Conservation (phyloP, 2,329 filamentous ascomycete species). For the Sporothrix inflata region DNA sequence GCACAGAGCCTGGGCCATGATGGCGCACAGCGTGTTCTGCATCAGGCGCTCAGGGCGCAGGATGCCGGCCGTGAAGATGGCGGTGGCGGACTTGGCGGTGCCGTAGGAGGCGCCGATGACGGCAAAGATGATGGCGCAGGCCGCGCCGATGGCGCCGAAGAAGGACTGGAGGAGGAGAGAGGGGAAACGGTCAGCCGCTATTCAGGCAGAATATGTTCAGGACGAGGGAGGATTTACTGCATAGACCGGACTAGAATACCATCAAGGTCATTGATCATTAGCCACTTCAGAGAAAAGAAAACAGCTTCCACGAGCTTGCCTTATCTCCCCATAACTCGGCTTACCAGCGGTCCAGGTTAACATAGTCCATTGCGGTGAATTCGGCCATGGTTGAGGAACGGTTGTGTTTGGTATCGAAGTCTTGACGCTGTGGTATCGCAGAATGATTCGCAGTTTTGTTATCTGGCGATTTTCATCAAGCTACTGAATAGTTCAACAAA, state of each 20-base stretch:
- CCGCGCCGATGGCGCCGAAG: conserved; percentile 96
- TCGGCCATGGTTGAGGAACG: background rate
- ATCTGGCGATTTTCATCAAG: background rate
- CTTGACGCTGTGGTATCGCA: background rate
- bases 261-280: background rate
- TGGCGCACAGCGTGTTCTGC: conserved; percentile 95
- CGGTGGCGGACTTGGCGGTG: conserved; percentile 85
- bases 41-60: conserved; percentile 87
- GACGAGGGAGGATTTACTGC: conserved; percentile 43
- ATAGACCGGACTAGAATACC: conserved; percentile 39
- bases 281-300: background rate
- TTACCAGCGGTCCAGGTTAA: conserved; percentile 23
- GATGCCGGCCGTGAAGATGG: conserved; percentile 81
- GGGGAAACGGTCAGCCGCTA: background rate
- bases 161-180: conserved; percentile 63
- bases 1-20: conserved; percentile 87
- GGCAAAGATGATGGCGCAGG: conserved; percentile 56
- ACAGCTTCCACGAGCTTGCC: background rate
- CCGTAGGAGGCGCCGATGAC: conserved; percentile 77
- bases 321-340: background rate
- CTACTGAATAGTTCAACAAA: too few relatives aligned
- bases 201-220: background rate
- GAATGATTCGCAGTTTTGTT: background rate
- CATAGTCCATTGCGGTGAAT: conserved; percentile 1
- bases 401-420: background rate